phyloP scores from a whole-genome alignment of 305 asterid genomes.

The Fraxinus dipetala region DNA sequence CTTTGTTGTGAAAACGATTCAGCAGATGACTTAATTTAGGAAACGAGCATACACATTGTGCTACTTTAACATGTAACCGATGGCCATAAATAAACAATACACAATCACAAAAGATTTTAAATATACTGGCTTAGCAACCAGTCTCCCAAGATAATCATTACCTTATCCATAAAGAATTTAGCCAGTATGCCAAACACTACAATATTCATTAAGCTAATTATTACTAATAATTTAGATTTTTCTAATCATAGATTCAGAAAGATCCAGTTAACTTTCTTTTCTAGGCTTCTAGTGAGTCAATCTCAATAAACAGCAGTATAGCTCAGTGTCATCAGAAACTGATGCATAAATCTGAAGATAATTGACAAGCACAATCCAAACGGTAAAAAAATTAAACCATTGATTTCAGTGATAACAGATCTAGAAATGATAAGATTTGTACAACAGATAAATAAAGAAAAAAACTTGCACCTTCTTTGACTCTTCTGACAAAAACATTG shows the following conservation, averaged over 20 bases:
- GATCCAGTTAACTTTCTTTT: neutral
- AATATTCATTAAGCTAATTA: neutral
- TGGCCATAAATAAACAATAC: neutral
- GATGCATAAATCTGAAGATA: neutral
- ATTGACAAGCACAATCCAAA: neutral
- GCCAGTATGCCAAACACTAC: neutral
- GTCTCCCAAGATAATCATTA: neutral
- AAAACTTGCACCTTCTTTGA: constrained; percentile 56
- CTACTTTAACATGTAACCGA: neutral
- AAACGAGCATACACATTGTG: neutral
- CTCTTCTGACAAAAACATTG: constrained; percentile 89
- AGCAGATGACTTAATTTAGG: neutral
- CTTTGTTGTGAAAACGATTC: neutral
- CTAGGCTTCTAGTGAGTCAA: neutral
- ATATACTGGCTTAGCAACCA: neutral
- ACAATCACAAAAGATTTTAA: neutral
- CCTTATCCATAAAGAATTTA: neutral
- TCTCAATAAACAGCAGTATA: neutral
- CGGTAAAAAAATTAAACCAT: neutral
- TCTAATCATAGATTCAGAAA: neutral
- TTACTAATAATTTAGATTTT: neutral
- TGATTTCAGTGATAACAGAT: neutral
- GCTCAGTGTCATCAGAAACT: neutral
- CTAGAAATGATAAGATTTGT: neutral
- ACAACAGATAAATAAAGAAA: neutral